A percentile compares a stretch with the other conserved stretches of the same genome.
These are phyloP conservation scores for Mortierella sp. DNA, from an alignment of 371 early-diverging fungal species.

Conservation along the genomic window DNA sequence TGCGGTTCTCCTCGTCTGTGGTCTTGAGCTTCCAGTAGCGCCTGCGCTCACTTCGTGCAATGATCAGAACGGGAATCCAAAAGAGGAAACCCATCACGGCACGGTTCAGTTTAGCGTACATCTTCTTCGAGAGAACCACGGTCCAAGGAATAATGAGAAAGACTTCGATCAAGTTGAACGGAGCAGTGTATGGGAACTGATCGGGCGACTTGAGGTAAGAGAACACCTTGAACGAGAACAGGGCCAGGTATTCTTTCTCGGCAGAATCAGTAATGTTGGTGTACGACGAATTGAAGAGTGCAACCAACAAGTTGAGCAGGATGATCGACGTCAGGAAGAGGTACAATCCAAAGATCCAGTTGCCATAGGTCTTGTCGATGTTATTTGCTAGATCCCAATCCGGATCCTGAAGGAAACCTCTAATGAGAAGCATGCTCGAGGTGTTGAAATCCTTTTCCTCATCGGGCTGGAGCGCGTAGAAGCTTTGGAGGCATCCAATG, in stretches of 20 bases:
- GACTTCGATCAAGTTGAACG: slow-evolving; percentile 54
- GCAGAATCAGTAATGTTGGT: slow-evolving; percentile 53
- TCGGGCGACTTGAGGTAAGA: slow-evolving; percentile 53
- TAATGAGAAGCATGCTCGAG: slow-evolving; percentile 33
- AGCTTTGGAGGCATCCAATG: slow-evolving; percentile 53
- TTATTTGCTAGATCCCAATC: slow-evolving; percentile 48
- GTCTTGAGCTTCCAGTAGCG: slow-evolving; percentile 29
- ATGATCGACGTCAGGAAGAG: slow-evolving; percentile 55
- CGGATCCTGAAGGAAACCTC: slow-evolving; percentile 54
- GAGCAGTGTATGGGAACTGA: slow-evolving; percentile 52
- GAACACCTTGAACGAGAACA: slow-evolving; percentile 55
- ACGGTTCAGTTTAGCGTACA: slow-evolving; percentile 27
- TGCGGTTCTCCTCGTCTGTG: slow-evolving; percentile 24
- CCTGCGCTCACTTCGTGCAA: slow-evolving; percentile 23
- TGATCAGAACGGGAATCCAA: slow-evolving; percentile 27
- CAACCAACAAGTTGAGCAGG: slow-evolving; percentile 52
- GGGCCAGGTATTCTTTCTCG: slow-evolving; percentile 53
- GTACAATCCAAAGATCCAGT: slow-evolving; percentile 48
- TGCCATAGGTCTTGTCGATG: slow-evolving; percentile 25
- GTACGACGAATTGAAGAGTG: slow-evolving; percentile 56
- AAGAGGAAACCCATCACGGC: slow-evolving; percentile 37
- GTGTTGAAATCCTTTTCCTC: slow-evolving; percentile 19
- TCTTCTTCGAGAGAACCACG: slow-evolving; percentile 14
- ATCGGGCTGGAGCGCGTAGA: slow-evolving; percentile 33
- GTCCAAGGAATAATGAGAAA: slow-evolving; percentile 42